Base-by-base conservation (phyloP, 192 early-diverging fungal genomes). In the Podila clonocystis region DNA sequence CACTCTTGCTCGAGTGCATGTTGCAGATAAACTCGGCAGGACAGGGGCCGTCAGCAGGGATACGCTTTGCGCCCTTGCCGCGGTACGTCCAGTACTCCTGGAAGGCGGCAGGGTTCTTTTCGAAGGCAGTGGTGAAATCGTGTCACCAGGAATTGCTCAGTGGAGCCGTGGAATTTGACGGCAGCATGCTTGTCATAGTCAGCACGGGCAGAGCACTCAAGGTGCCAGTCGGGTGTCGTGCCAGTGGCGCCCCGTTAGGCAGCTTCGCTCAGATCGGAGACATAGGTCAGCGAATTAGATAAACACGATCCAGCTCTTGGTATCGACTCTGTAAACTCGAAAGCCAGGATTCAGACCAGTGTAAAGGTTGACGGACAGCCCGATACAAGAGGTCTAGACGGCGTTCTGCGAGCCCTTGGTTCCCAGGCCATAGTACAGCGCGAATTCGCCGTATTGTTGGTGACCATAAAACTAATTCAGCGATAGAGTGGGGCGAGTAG, bases 401-500 rank as follows among this genome's bases (percentile, higher is more conserved):
- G 88, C 87, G 41, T 82, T 82, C 28, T 34, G 83, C 65, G 55
- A 68, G 34, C 7, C 72, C 49, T 68, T 73, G 33, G 62, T 69
- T 29, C 75, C 74, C 13, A 68, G 49, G 26, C 69, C 65, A 62
- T 89, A 89, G 64, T 82, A 89, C 12, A 89, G 12, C 22, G 86
- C 82, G 29, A 89, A 82, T 59, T 87, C 86, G 50, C 88, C 88
- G 22, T 74, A 72, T 63, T 89, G 88, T 5, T 82, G 83, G 61
- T 89, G 88, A 12, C 88, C 88, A 78, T 84, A 89, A 80, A 89
- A 89, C 45, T 88, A 84, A 84, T 38, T 77, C 85, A 28, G 83
- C 84, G 79, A 89, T 85, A 30, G 86, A 82, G 41, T 87, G 85
- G 36, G 86, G 85, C 8, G 87, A 82, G 67, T 87, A 89, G 15